phyloP scores from a whole-genome alignment of 2,329 filamentous ascomycete species.

The Akanthomyces muscarius region DNA sequence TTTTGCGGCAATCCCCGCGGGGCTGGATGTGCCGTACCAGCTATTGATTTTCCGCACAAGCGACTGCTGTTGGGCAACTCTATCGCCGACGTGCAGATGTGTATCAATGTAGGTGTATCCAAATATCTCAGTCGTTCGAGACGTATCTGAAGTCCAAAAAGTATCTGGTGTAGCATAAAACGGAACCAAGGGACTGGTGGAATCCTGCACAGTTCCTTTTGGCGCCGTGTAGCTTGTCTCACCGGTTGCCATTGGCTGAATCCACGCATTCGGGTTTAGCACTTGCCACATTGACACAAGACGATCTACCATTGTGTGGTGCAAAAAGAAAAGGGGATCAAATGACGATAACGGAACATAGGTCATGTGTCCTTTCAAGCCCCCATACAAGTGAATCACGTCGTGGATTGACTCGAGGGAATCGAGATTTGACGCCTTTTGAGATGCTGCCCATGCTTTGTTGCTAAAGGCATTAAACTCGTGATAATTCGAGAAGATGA shows the following conservation, averaged over 20 bases:
- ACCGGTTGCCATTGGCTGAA: slow-evolving; percentile 51
- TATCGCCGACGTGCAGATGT: slow-evolving; percentile 23
- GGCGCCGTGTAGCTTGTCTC: slow-evolving; percentile 59
- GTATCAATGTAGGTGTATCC: slow-evolving; percentile 73
- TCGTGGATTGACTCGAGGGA: slow-evolving; percentile 65
- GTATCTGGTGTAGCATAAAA: slow-evolving; percentile 56
- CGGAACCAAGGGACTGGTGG: slow-evolving; percentile 58
- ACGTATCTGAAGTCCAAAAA: slow-evolving; percentile 65
- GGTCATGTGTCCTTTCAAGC: slow-evolving; percentile 62
- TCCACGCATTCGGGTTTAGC: slow-evolving; percentile 64
- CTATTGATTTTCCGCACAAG: slow-evolving; percentile 49
- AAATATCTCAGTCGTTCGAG: slow-evolving; percentile 57
- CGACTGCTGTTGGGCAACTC: slow-evolving; percentile 30
- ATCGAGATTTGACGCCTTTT: slow-evolving; percentile 50
- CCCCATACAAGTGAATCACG: slow-evolving; percentile 56
- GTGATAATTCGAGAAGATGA: slow-evolving; percentile 62
- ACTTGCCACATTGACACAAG: slow-evolving; percentile 74
- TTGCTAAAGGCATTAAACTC: slow-evolving; percentile 68
- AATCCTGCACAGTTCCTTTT: slow-evolving; percentile 50
- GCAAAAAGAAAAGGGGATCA: slow-evolving; percentile 75
- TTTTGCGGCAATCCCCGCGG: slow-evolving; percentile 19
- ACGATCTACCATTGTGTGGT: slow-evolving; percentile 73
- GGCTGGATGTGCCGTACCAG: slow-evolving; percentile 35
- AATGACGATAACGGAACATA: slow-evolving; percentile 70
- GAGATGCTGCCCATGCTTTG: slow-evolving; percentile 55